Percentiles rank a stretch among this genome's conserved stretches.
phyloP scores from a whole-genome alignment of 2,329 filamentous ascomycete species.

The Penicillium sp. region DNA sequence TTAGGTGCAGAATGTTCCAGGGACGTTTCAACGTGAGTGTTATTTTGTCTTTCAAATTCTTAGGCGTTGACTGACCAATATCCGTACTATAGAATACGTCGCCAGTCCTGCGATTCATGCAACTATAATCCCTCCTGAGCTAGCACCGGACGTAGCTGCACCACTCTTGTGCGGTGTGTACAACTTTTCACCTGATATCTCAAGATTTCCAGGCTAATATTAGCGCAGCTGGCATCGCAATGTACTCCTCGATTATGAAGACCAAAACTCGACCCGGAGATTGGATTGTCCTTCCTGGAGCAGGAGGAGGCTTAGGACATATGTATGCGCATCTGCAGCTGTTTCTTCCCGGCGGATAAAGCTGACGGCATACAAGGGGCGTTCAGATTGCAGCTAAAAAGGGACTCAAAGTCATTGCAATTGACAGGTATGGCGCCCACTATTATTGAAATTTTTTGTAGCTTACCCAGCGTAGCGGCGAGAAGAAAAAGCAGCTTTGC shows the following conservation, averaged over 20 bases:
- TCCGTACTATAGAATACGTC: conserved; percentile 29
- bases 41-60: no score
- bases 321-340: conserved; percentile 24
- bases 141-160: conserved; percentile 28
- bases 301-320: conserved; percentile 33
- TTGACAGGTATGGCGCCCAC: conserved; percentile 33
- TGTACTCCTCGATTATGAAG: conserved; percentile 35
- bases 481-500: conserved; percentile 29
- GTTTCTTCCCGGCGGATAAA: no score
- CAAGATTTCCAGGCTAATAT: conserved; percentile 1
- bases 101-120: conserved; percentile 30
- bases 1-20: conserved; percentile 27
- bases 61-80: no score
- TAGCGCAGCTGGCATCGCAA: conserved; percentile 31
- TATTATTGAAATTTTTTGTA: not conserved
- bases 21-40: conserved; percentile 31
- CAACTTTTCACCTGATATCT: not conserved
- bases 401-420: conserved; percentile 31
- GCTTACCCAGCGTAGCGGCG: no score
- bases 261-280: conserved; percentile 29
- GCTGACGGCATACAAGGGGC: no score
- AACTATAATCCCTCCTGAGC: conserved; percentile 28
- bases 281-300: conserved; percentile 31
- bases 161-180: conserved; percentile 32
- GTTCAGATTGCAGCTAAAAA: conserved; percentile 32